Evolutionary conservation across 345 rosid species (phyloP).

Genomic region (Bruguiera parviflora): DNA sequence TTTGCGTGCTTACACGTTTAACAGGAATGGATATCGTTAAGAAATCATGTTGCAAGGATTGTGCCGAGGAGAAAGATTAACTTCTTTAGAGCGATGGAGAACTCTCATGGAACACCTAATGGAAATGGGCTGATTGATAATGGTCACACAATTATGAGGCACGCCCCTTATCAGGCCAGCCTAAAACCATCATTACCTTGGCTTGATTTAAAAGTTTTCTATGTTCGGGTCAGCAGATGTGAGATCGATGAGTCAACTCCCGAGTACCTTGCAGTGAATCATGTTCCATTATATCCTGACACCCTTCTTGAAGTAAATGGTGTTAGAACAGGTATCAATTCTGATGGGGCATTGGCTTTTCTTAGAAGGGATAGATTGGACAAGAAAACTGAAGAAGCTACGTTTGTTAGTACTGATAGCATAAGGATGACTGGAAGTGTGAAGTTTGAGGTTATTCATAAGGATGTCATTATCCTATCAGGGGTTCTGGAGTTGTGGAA

Average conservation of each 20-base stretch:
- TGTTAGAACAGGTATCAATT: constrained; percentile 19
- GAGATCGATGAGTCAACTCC: constrained; percentile 29
- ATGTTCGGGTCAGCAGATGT: constrained; percentile 29
- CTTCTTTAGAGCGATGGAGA: constrained; percentile 43
- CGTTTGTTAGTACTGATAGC: constrained; percentile 30
- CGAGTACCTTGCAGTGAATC: constrained; percentile 22
- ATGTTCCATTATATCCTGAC: constrained; percentile 22
- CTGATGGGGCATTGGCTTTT: constrained; percentile 14
- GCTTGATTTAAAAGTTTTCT: constrained; percentile 29
- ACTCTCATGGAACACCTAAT: constrained; percentile 39
- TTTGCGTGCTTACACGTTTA: constrained; percentile 9
- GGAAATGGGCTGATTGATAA: constrained; percentile 35
- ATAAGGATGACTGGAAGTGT: constrained; percentile 24
- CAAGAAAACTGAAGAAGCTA: constrained; percentile 34
- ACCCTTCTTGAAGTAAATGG: constrained; percentile 35
- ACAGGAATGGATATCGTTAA: constrained; percentile 12
- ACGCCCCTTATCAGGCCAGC: constrained; percentile 33
- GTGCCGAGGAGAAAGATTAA: constrained; percentile 18
- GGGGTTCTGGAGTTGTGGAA: constrained; percentile 18
- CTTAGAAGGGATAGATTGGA: constrained; percentile 31
- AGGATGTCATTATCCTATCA: constrained; percentile 13
- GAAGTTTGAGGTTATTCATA: constrained; percentile 27
- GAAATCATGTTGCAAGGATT: constrained; percentile 26
- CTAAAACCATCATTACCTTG: constrained; percentile 26
- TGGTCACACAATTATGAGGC: constrained; percentile 33